Percentiles rank a stretch among this genome's conserved stretches.
Evolutionary conservation across 306 rosid species (phyloP).

Genomic region (Sindora glabra): DNA sequence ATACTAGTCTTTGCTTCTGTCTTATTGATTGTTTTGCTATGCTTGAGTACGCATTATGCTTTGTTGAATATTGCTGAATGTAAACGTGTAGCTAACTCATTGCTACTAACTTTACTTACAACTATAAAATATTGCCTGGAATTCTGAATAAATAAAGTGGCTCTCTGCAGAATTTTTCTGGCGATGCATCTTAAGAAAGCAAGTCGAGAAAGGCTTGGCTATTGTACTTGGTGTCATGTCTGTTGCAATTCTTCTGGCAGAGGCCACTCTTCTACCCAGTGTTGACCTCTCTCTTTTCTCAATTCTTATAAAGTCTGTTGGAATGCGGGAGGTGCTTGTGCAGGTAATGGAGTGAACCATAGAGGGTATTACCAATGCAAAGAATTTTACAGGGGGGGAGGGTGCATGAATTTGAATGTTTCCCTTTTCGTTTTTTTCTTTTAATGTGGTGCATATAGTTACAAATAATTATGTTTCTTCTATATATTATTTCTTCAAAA

Average conservation of each 20-base stretch:
- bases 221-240: slow-evolving; percentile 75
- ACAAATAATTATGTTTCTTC: no score
- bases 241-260: slow-evolving; percentile 88
- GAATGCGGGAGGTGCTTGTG: slow-evolving; percentile 75
- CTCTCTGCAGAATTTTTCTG: slow-evolving; percentile 77
- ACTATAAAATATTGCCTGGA: slow-evolving; percentile 1
- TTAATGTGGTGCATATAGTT: no score
- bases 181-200: slow-evolving; percentile 84
- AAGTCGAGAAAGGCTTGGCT: slow-evolving; percentile 71
- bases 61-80: no score
- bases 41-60: background rate
- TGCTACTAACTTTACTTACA: no score
- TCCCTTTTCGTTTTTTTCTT: no score
- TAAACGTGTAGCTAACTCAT: no score
- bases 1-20: no score
- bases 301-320: slow-evolving; percentile 72
- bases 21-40: no score
- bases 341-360: no score
- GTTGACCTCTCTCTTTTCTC: slow-evolving; percentile 91
- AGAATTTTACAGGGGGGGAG: no score
- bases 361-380: no score
- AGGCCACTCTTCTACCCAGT: slow-evolving; percentile 86
- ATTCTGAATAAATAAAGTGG: slow-evolving; percentile 18
- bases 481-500: slow-evolving; percentile 14
- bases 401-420: no score